phyloP scores from a whole-genome alignment of 1,139 yeast species.

The Protomyces pachydermus region DNA sequence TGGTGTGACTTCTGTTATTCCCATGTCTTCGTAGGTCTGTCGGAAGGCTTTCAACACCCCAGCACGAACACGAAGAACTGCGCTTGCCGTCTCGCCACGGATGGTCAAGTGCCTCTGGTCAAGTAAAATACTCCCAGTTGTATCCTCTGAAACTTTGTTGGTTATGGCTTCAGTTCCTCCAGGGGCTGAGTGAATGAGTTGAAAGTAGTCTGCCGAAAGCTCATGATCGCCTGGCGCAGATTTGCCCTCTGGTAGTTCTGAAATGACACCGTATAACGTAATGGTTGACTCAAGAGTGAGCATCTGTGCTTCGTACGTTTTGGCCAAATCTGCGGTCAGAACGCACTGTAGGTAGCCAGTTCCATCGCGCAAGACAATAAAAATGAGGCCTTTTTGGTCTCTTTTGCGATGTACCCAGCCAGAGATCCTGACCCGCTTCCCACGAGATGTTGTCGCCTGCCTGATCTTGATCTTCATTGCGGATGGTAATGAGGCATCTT shows the following conservation, averaged over 20 bases:
- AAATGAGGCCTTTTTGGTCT: constrained; percentile 84
- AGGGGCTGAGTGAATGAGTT: constrained; percentile 88
- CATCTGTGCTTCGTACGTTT: constrained; percentile 76
- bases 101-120: constrained; percentile 93
- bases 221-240: constrained; percentile 98
- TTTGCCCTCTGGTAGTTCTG: constrained; percentile 89
- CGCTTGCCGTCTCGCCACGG: constrained; percentile 90
- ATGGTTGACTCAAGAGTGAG: constrained; percentile 86
- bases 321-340: constrained; percentile 83
- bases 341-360: constrained; percentile 86
- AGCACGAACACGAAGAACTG: constrained; percentile 96
- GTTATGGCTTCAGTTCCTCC: constrained; percentile 92
- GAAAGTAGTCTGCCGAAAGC: constrained; percentile 81
- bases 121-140: constrained; percentile 66
- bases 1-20: constrained; percentile 86
- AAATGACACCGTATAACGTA: constrained; percentile 69
- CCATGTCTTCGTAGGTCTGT: constrained; percentile 69
- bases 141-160: constrained; percentile 86
- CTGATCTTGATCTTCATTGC: constrained; percentile 67
- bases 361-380: constrained; percentile 91
- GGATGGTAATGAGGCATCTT: constrained; percentile 65
- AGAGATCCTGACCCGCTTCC: constrained; percentile 63
- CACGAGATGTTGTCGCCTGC: constrained; percentile 50
- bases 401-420: constrained; percentile 98
- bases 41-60: constrained; percentile 67